Evolutionary conservation across 2,329 filamentous ascomycete species (phyloP).

Genomic region (Pseudogymnoascus sp.): DNA sequence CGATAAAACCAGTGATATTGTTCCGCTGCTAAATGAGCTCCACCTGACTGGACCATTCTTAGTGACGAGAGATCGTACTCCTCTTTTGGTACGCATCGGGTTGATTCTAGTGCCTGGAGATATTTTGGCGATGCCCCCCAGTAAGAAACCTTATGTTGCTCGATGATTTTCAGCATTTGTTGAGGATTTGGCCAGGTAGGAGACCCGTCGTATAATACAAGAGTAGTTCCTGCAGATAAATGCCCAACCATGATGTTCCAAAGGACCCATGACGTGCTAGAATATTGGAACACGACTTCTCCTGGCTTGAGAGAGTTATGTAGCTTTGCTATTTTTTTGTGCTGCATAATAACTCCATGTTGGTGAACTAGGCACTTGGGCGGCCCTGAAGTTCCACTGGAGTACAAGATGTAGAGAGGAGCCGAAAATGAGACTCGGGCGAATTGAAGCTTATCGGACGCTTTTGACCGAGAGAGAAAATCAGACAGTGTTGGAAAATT

Average conservation of each 20-base stretch:
- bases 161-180: conserved; percentile 32
- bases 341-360: conserved; percentile 37
- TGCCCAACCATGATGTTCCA: conserved; percentile 40
- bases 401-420: conserved; percentile 12
- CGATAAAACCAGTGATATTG: conserved; percentile 41
- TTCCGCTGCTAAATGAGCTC: conserved; percentile 36
- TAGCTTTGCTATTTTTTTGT: conserved; percentile 37
- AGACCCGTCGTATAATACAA: conserved; percentile 39
- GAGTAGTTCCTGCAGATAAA: conserved; percentile 35
- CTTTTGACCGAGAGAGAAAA: conserved; percentile 5
- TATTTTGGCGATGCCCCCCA: conserved; percentile 40
- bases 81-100: conserved; percentile 29
- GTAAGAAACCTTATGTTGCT: conserved; percentile 34
- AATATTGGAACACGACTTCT: conserved; percentile 40
- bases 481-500: conserved; percentile 5
- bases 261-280: conserved; percentile 41
- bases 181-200: conserved; percentile 35
- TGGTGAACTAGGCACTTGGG: conserved; percentile 31
- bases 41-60: conserved; percentile 39
- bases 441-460: conserved; percentile 8
- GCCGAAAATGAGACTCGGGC: conserved; percentile 7
- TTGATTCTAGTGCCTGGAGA: conserved; percentile 35
- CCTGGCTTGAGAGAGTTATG: conserved; percentile 37
- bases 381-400: conserved; percentile 12
- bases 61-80: conserved; percentile 34